A percentile compares a stretch with the other conserved stretches of the same genome.
These are phyloP conservation scores for Penicillium turbatum DNA, from an alignment of 495 filamentous ascomycete species.

Conservation along the genomic window DNA sequence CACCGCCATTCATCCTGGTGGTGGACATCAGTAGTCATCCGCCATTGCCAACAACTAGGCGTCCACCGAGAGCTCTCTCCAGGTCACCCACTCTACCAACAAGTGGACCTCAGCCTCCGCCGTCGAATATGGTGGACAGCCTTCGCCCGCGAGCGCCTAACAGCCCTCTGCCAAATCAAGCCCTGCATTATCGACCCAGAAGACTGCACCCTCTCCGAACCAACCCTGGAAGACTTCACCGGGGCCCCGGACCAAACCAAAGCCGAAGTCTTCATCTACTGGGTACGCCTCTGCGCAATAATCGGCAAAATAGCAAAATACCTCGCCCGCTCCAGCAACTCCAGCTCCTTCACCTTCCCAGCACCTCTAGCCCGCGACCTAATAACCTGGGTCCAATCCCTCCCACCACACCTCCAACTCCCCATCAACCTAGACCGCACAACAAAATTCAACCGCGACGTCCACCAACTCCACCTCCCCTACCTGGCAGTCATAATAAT, in stretches of 20 bases:
- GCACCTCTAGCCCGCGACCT: slow-evolving; percentile 27
- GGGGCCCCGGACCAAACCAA: slow-evolving; percentile 10
- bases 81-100: slow-evolving; percentile 12
- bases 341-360: slow-evolving; percentile 13
- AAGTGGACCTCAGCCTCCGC: slow-evolving; percentile 23
- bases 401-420: slow-evolving; percentile 29
- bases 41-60: slow-evolving; percentile 35
- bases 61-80: slow-evolving; percentile 26
- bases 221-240: slow-evolving; percentile 30
- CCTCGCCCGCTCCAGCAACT: slow-evolving; percentile 17
- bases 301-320: slow-evolving; percentile 33
- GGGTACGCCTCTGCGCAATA: slow-evolving; percentile 32
- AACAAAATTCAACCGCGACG: slow-evolving; percentile 28
- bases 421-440: slow-evolving; percentile 27
- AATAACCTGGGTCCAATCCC: slow-evolving; percentile 28
- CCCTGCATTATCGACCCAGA: slow-evolving; percentile 34
- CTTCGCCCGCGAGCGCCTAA: slow-evolving; percentile 36
- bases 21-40: slow-evolving; percentile 37
- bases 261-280: slow-evolving; percentile 34
- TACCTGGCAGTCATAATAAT: slow-evolving; percentile 37
- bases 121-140: slow-evolving; percentile 38
- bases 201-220: slow-evolving; percentile 32
- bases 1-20: slow-evolving; percentile 38
- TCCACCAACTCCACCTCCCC: slow-evolving; percentile 35
- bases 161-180: slow-evolving; percentile 32